phyloP scores from a whole-genome alignment of 1,139 yeast genomes.

The Protomyces inundatus region DNA sequence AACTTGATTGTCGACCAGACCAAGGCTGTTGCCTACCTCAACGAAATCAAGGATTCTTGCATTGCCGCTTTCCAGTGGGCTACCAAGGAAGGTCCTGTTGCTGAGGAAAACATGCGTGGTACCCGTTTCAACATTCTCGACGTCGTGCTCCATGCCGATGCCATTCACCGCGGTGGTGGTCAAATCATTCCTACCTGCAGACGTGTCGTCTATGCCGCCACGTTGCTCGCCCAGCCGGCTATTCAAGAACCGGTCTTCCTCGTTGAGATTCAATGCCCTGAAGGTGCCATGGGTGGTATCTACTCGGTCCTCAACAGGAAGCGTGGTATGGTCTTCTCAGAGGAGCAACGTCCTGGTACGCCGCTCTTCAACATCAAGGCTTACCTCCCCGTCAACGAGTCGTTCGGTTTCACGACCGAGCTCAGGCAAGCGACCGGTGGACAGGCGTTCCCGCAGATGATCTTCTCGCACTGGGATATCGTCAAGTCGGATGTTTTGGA shows the following conservation, averaged over 20 bases:
- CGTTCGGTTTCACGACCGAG: slow-evolving; percentile 99
- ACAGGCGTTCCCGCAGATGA: slow-evolving; percentile 99
- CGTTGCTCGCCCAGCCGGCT: slow-evolving; percentile 97
- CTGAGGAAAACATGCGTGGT: slow-evolving; percentile 95
- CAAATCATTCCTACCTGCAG: slow-evolving; percentile 99
- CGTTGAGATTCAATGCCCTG: slow-evolving; percentile 99
- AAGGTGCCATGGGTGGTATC: slow-evolving; percentile 99
- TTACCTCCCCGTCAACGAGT: slow-evolving; percentile 98
- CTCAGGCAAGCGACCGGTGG: slow-evolving; percentile 99
- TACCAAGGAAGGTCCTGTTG: slow-evolving; percentile 98
- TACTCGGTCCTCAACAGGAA: slow-evolving; percentile 98
- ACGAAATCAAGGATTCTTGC: slow-evolving; percentile 98
- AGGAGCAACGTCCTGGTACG: slow-evolving; percentile 99
- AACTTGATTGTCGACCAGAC: slow-evolving; percentile 99
- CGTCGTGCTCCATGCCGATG: slow-evolving; percentile 99
- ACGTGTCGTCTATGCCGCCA: slow-evolving; percentile 98
- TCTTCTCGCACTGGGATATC: slow-evolving; percentile 96
- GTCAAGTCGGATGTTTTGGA: slow-evolving; percentile 80
- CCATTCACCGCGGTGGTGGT: slow-evolving; percentile 99
- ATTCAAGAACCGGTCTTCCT: slow-evolving; percentile 99
- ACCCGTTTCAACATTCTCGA: slow-evolving; percentile 97
- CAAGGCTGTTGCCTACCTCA: slow-evolving; percentile 98
- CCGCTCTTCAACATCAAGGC: slow-evolving; percentile 99
- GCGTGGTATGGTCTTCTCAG: slow-evolving; percentile 99
- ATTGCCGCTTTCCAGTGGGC: slow-evolving; percentile 99